Evolutionary conservation across 495 filamentous ascomycete species (phyloP), one percentile per base, ranked within the genome.

Genomic region (Cenococcum geophilum): DNA sequence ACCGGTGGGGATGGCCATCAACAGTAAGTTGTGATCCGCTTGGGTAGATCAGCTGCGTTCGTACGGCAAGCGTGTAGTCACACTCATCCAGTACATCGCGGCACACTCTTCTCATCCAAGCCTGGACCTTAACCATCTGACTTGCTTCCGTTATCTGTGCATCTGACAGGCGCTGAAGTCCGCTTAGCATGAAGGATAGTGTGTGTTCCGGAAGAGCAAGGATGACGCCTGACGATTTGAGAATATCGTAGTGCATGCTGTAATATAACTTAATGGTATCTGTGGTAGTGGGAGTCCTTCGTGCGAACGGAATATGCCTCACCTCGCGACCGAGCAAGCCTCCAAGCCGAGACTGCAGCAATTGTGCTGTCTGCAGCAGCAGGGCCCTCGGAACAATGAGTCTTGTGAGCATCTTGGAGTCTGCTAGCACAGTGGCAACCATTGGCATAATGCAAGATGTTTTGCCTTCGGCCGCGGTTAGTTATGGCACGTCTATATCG

Each of bases 81-180:
- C 75, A 81, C 58, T 85, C 82, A 63, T 84, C 82, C 0, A 85
- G 65, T 0, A 85, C 70, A 67, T 85, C 82, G 10, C 80, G 75
- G 23, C 35, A 70, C 76, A 27, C 60, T 61, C 0, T 59, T 18
- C 22, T 74, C 69, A 85, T 48, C 80, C 80, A 83, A 4, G 42
- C 50, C 60, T 85, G 79, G 3, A 78, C 69, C 22, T 62, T 68
- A 45, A 77, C 71, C 72, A 83, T 78, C 9, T 61, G 55, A 3
- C 14, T 57, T 0, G 79, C 80, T 57, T 74, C 72, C 14, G 70
- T 54, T 14, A 75, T 21, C 16, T 72, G 65, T 0, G 59, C 64
- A 62, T 80, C 76, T 1, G 72, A 70, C 1, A 82, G 71, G 21
- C 72, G 67, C 63, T 82, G 78, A 22, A 76, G 66, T 4, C 79